phyloP scores from a whole-genome alignment of 139 green algal genomes.

The Ettlia oleoabundans region DNA sequence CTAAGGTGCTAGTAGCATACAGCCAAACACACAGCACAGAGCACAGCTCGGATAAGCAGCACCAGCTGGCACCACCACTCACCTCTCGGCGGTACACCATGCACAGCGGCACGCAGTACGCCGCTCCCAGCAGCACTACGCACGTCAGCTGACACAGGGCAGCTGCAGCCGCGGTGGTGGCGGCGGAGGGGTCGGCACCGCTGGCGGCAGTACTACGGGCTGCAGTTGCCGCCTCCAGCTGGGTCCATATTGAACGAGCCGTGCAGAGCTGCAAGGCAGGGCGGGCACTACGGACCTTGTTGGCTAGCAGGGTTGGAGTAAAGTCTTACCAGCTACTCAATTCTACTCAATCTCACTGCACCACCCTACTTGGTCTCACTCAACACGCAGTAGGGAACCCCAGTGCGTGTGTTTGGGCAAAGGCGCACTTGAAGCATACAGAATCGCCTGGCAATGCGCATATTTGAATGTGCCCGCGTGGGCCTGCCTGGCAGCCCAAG shows the following conservation, averaged over 20 bases:
- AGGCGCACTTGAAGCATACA: no score
- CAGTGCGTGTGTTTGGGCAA: no score
- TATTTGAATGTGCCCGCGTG: no score
- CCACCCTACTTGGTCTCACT: no score
- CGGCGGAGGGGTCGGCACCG: neutral
- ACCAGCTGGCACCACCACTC: neutral
- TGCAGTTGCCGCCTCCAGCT: neutral
- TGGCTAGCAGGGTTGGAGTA: no score
- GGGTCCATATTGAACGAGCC: neutral
- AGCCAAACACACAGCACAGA: neutral
- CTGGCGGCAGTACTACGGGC: neutral
- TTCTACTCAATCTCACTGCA: no score
- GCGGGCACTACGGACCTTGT: no score
- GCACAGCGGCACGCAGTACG: conserved; percentile 6
- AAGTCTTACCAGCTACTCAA: no score
- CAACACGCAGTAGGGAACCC: neutral
- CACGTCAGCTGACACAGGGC: neutral
- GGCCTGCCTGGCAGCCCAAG: neutral
- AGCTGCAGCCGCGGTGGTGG: neutral
- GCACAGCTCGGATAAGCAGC: neutral
- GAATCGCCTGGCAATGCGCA: no score
- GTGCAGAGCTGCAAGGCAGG: neutral
- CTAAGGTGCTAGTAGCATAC: neutral
- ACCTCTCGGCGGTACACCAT: conserved; percentile 7
- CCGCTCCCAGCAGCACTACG: neutral